These are phyloP conservation scores for Mycosarcoma mackinlayi DNA, from an alignment of 1,284 basidiomycete species.

Conservation along the genomic window DNA sequence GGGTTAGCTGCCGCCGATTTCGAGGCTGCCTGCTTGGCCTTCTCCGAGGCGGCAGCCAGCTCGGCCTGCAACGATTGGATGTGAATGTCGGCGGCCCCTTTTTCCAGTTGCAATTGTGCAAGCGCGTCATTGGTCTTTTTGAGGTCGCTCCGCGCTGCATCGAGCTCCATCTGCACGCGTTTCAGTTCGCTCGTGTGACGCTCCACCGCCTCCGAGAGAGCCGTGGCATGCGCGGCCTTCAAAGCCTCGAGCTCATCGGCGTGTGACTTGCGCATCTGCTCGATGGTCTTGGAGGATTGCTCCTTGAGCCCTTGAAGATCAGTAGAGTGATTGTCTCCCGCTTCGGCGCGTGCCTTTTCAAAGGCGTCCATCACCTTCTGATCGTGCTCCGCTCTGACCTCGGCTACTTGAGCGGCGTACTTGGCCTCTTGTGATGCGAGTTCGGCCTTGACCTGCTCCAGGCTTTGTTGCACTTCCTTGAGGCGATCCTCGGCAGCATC, in stretches of 20 bases:
- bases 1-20: slow-evolving; percentile 26
- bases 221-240: slow-evolving; percentile 28
- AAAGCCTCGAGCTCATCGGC: slow-evolving; percentile 41
- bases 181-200: slow-evolving; percentile 32
- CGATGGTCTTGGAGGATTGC: slow-evolving; percentile 41
- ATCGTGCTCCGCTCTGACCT: slow-evolving; percentile 49
- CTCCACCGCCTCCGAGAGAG: slow-evolving; percentile 27
- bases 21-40: slow-evolving; percentile 37
- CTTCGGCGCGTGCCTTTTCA: slow-evolving; percentile 52
- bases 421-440: slow-evolving; percentile 38
- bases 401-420: slow-evolving; percentile 43
- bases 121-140: slow-evolving; percentile 45
- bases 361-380: slow-evolving; percentile 49
- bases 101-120: slow-evolving; percentile 31
- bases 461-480: slow-evolving; percentile 33
- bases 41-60: slow-evolving; percentile 29
- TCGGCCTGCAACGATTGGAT: slow-evolving; percentile 35
- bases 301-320: slow-evolving; percentile 45
- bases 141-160: slow-evolving; percentile 43
- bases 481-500: slow-evolving; percentile 28
- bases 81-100: slow-evolving; percentile 29
- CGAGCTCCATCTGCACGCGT: slow-evolving; percentile 43
- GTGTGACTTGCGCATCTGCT: slow-evolving; percentile 48
- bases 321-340: slow-evolving; percentile 44
- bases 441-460: slow-evolving; percentile 42